These are phyloP conservation scores for Oehlia diaphana DNA, from an alignment of 192 early-diverging fungal species.

Conservation along the genomic window DNA sequence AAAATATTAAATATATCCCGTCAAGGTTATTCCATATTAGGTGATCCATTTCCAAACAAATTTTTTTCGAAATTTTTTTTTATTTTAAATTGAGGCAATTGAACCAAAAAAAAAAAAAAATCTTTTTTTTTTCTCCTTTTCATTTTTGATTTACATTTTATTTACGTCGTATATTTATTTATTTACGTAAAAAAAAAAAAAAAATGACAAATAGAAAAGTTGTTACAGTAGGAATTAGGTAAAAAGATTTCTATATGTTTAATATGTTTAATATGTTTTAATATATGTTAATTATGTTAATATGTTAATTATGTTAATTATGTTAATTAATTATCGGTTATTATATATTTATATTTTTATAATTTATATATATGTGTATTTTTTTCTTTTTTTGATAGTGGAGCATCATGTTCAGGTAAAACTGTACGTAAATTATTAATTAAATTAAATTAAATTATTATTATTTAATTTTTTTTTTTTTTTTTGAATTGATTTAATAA, in stretches of 20 bases:
- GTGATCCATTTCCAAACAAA: too few relatives aligned
- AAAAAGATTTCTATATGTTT: background rate
- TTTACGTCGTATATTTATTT: too few relatives aligned
- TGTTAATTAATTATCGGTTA: too few relatives aligned
- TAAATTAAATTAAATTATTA: background rate
- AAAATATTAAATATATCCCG: too few relatives aligned
- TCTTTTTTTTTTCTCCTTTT: too few relatives aligned
- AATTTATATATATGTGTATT: background rate
- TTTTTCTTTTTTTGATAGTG: conserved; percentile 46
- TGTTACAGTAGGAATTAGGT: background rate
- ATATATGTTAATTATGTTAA: too few relatives aligned
- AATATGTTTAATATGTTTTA: background rate
- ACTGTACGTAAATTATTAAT: conserved; percentile 43
- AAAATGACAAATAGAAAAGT: background rate
- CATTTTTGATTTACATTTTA: too few relatives aligned
- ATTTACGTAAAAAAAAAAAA: background rate
- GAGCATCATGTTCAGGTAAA: conserved; percentile 74
- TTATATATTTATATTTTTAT: conserved; percentile 27
- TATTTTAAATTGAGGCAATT: too few relatives aligned
- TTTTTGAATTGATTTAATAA: background rate
- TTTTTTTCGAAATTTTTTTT: too few relatives aligned
- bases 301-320: too few relatives aligned
- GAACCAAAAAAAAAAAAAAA: too few relatives aligned
- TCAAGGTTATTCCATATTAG: too few relatives aligned
- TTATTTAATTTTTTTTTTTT: background rate